Evolutionary conservation across 768 basidiomycete genomes (phyloP).

Genomic region (Tremella yokohamensis): DNA sequence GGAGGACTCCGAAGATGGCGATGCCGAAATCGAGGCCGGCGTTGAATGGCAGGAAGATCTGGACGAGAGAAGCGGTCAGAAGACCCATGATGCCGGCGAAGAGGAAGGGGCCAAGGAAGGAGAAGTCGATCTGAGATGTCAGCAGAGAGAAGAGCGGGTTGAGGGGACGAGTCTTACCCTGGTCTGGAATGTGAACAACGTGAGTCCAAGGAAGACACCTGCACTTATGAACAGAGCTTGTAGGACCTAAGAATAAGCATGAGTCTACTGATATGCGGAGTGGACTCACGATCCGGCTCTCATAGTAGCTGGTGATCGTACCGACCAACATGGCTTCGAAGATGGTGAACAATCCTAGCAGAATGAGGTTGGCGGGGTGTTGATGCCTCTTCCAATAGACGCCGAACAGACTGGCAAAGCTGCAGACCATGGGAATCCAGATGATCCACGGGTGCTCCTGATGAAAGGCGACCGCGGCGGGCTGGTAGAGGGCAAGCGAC

Average conservation of each 20-base stretch:
- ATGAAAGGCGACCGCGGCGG: conserved; percentile 67
- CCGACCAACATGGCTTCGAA: conserved; percentile 90
- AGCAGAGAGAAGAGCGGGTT: conserved; percentile 7
- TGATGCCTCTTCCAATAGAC: conserved; percentile 91
- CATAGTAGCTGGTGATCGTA: conserved; percentile 60
- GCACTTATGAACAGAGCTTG: conserved; percentile 89
- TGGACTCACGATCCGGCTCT: conserved; percentile 44
- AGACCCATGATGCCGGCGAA: conserved; percentile 79
- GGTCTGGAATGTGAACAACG: conserved; percentile 89
- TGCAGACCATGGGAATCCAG: conserved; percentile 55
- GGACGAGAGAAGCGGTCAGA: conserved; percentile 73
- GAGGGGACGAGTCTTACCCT: conserved; percentile 59
- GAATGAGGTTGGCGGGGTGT: conserved; percentile 78
- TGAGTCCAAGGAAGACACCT: conserved; percentile 88
- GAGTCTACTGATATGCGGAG: conserved; percentile 31
- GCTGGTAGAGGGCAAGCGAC: conserved; percentile 67
- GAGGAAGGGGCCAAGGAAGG: conserved; percentile 83
- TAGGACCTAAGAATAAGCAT: conserved; percentile 59
- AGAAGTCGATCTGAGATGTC: conserved; percentile 76
- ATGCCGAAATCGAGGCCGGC: conserved; percentile 76
- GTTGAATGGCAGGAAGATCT: conserved; percentile 80
- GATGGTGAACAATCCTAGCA: conserved; percentile 80
- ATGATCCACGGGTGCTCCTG: conserved; percentile 67
- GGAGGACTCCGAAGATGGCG: conserved; percentile 69
- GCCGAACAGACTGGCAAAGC: conserved; percentile 71